These are phyloP conservation scores for Rubia peregrina DNA, from an alignment of 305 asterid genomes.

Conservation along the genomic window DNA sequence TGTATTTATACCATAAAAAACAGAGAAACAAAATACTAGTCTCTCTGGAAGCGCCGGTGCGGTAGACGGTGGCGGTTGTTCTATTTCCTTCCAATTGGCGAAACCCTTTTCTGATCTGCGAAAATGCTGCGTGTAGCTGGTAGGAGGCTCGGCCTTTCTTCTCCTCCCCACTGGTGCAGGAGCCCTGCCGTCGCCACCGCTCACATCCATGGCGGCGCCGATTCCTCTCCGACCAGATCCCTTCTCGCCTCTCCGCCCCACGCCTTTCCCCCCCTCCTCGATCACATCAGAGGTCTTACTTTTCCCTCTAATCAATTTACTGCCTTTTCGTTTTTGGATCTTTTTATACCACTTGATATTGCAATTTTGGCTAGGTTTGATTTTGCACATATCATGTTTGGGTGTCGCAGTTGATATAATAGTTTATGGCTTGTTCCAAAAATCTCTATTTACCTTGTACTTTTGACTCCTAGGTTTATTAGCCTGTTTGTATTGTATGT, in stretches of 20 bases:
- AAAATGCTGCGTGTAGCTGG: constrained; percentile 47
- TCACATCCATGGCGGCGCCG: neutral
- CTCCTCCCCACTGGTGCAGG: constrained; percentile 35
- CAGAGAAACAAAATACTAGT: neutral
- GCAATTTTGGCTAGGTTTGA: neutral
- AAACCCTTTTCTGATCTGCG: neutral
- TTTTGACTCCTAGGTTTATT: neutral
- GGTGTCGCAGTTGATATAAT: neutral
- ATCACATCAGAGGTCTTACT: constrained; percentile 20
- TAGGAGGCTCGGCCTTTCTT: constrained; percentile 45
- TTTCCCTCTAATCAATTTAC: neutral
- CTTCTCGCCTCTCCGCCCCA: constrained; percentile 3
- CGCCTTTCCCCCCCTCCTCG: constrained; percentile 5
- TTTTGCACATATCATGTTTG: neutral
- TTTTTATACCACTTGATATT: neutral
- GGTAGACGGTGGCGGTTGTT: neutral
- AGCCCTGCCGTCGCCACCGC: constrained; percentile 10
- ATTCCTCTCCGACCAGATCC: constrained; percentile 11
- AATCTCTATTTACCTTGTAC: too few relatives aligned
- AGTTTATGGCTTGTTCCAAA: neutral
- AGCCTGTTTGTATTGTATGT: neutral
- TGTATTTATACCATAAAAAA: neutral
- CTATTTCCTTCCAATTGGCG: neutral
- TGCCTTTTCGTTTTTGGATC: neutral
- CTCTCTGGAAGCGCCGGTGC: constrained; percentile 6